These are phyloP conservation scores for Aspergillus tanneri DNA, from an alignment of 2,329 filamentous ascomycete species.

Conservation along the genomic window DNA sequence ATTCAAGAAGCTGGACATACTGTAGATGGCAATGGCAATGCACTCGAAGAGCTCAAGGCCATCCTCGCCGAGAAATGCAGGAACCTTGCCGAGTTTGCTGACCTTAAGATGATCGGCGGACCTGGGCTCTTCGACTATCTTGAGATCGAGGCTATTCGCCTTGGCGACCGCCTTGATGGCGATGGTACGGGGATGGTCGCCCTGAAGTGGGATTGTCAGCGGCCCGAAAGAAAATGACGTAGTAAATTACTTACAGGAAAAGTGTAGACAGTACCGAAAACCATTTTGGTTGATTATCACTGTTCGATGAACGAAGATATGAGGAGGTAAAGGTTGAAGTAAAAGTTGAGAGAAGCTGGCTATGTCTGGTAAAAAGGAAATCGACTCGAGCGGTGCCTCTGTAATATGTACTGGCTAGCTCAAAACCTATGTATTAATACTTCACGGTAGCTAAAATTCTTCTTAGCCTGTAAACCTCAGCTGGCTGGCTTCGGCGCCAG, in stretches of 20 bases:
- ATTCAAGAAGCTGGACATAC: constrained; percentile 4
- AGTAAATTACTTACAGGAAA: constrained; percentile 4
- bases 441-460: no score
- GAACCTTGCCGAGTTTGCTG: constrained; percentile 12
- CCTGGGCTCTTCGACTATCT: constrained; percentile 9
- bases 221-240: background rate
- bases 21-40: constrained; percentile 12
- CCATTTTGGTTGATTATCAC: background rate
- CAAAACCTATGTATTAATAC: no score
- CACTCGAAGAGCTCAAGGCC: constrained; percentile 10
- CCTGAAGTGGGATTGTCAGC: constrained; percentile 4
- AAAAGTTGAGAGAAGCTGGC: no score
- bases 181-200: constrained; percentile 8
- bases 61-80: constrained; percentile 12
- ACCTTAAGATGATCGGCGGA: constrained; percentile 7
- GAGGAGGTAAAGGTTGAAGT: no score
- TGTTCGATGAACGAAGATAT: background rate
- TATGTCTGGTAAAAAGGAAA: no score
- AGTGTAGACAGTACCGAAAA: constrained; percentile 6
- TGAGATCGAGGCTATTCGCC: constrained; percentile 6
- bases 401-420: no score
- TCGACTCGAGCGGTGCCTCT: no score
- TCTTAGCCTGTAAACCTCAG: no score
- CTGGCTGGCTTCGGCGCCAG: no score
- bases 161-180: constrained; percentile 12